Percentiles rank a stretch among this genome's conserved stretches.
Evolutionary conservation across 2,329 filamentous ascomycete genomes (phyloP).

Genomic region (Sarocladium strictum): DNA sequence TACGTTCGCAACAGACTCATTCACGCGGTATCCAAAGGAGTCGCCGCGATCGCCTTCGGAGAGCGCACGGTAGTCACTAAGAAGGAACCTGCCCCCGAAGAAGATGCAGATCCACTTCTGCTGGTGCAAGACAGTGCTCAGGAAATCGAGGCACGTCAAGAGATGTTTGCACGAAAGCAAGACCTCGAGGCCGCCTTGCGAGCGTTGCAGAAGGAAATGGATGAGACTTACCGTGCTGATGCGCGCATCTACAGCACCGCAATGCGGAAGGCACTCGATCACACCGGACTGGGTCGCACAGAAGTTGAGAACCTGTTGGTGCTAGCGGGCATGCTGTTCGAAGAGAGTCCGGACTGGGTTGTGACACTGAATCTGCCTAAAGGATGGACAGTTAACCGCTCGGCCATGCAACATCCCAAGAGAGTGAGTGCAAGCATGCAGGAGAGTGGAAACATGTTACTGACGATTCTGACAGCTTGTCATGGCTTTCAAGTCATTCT

Average conservation of each 20-base stretch:
- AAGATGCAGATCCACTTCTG: constrained; percentile 26
- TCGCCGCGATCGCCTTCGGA: constrained; percentile 59
- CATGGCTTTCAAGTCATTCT: constrained; percentile 32
- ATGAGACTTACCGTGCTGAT: constrained; percentile 31
- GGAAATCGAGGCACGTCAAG: constrained; percentile 52
- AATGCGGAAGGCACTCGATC: constrained; percentile 37
- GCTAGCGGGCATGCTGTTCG: constrained; percentile 41
- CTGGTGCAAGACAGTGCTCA: constrained; percentile 36
- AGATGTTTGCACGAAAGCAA: constrained; percentile 59
- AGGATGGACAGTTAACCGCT: constrained; percentile 32
- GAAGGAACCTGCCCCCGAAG: constrained; percentile 19
- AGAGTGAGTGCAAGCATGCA: constrained; percentile 22
- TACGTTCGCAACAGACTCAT: constrained; percentile 57
- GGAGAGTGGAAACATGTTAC: constrained; percentile 2
- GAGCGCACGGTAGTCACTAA: constrained; percentile 45
- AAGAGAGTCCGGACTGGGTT: constrained; percentile 36
- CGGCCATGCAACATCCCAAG: constrained; percentile 27
- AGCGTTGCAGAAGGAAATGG: constrained; percentile 37
- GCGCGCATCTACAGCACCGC: constrained; percentile 34
- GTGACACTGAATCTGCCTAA: constrained; percentile 35
- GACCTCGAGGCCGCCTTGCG: constrained; percentile 52
- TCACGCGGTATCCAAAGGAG: constrained; percentile 50
- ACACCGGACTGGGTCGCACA: constrained; percentile 30
- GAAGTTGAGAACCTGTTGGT: constrained; percentile 37
- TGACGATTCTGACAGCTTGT: constrained; percentile 25